phyloP scores from a whole-genome alignment of 768 basidiomycete genomes.

The Boletales sp. region DNA sequence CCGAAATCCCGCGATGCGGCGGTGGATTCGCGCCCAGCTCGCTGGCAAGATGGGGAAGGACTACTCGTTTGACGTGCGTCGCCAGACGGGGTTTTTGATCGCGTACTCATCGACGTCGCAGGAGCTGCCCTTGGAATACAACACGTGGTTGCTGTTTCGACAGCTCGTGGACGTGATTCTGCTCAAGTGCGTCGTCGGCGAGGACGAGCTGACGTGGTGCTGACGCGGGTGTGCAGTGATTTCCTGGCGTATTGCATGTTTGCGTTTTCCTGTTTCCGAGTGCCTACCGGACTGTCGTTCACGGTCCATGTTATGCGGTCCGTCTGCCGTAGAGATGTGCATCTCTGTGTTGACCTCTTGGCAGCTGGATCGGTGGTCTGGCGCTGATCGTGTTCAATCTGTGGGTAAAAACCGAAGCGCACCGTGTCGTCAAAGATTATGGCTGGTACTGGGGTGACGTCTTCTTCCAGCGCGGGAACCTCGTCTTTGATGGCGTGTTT shows the following conservation, averaged over 20 bases:
- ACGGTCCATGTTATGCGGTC: slow-evolving; percentile 77
- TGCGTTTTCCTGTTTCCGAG: slow-evolving; percentile 87
- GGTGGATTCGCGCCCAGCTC: slow-evolving; percentile 86
- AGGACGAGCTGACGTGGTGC: background rate
- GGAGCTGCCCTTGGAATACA: slow-evolving; percentile 91
- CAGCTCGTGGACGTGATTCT: slow-evolving; percentile 96
- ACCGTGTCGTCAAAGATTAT: slow-evolving; percentile 96
- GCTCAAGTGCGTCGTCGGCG: slow-evolving; percentile 66
- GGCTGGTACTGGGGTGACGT: slow-evolving; percentile 98
- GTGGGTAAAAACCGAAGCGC: slow-evolving; percentile 98
- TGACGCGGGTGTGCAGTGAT: slow-evolving; percentile 52
- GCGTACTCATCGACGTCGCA: slow-evolving; percentile 24
- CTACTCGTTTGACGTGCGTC: slow-evolving; percentile 85
- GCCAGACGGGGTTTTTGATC: background rate
- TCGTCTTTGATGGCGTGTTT: slow-evolving; percentile 98
- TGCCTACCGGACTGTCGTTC: slow-evolving; percentile 73
- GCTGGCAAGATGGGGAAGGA: slow-evolving; percentile 92
- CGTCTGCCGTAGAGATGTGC: slow-evolving; percentile 10
- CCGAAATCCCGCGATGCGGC: slow-evolving; percentile 56
- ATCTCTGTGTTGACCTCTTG: slow-evolving; percentile 3
- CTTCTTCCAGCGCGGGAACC: slow-evolving; percentile 87
- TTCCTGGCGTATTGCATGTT: slow-evolving; percentile 95
- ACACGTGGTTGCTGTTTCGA: slow-evolving; percentile 94
- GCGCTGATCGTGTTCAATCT: slow-evolving; percentile 90
- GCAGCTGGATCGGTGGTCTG: slow-evolving; percentile 84